Base-by-base conservation (phyloP, 805 yeast genomes). In the Hanseniaspora taiwanica region DNA sequence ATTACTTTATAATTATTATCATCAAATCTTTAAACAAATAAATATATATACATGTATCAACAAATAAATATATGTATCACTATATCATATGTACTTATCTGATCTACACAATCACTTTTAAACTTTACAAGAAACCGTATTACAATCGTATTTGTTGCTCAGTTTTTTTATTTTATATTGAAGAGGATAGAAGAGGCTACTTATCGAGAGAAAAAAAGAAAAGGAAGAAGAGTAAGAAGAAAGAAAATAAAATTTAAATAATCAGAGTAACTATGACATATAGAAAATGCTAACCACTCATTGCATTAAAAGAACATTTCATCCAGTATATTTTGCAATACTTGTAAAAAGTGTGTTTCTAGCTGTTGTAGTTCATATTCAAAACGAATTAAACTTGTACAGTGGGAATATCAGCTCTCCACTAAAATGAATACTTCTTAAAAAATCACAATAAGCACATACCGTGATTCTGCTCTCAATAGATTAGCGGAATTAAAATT, bases 231-330 rank as follows among this genome's bases (percentile, higher is more conserved):
- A 16, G 37, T 29, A 37, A 27, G 27, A 19, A 18, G 36, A 42
- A 40, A 36, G 42, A 42, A 31, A 39, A 18, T 35, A 4, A 20
- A 16, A 33, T 18, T 16, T 5, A 19, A 18, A 10, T 36, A 40
- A 48, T 79, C 87, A 79, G 87, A 79, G 87, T 80, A 80, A 80
- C 87, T 81, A 81, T 81, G 87, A 81, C 89, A 50, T 42, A 46
- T 41, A 45, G 45, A 31, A 45, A 40, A 69, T 66, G 67, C 48
- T 61, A 60, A 56, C 66, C 79, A 73, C 81, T 67, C 69, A 65
- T 71, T 69, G 74, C 75, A 68, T 69, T 74, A 76, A 69, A 66
- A 62, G 60, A 62, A 64, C 32, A 18, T 36, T 36, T 21, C 29
- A 16, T 21, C 38, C 32, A 18, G 38, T 23, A 12, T 14, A 29